Evolutionary conservation across 202 grass and related monocot genomes (phyloP).

Genomic region (Eragrostis tef): DNA sequence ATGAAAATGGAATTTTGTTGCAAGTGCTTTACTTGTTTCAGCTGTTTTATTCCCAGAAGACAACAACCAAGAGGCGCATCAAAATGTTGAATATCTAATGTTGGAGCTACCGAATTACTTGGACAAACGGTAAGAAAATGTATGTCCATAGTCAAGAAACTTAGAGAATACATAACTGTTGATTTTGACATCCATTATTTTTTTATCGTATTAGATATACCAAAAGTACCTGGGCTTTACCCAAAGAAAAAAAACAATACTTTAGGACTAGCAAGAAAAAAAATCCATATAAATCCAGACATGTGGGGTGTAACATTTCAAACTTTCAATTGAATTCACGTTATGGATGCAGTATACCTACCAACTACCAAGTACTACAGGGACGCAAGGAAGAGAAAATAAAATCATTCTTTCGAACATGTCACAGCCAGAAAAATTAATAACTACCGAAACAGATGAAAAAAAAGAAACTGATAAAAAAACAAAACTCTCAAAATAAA

Average conservation of each 20-base stretch:
- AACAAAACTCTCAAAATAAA: conserved; percentile 49
- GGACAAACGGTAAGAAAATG: too few species aligned
- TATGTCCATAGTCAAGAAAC: too few species aligned
- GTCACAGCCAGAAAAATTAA: conserved; percentile 49
- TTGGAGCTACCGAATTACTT: too few species aligned
- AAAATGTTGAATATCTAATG: too few species aligned
- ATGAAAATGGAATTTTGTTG: background rate
- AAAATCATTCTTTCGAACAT: conserved; percentile 5
- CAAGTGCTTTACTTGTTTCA: background rate
- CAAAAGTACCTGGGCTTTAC: too few species aligned
- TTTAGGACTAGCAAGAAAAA: too few species aligned
- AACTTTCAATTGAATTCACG: background rate
- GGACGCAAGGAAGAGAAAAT: background rate
- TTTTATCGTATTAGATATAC: too few species aligned
- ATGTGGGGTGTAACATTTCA: background rate
- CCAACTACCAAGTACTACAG: background rate
- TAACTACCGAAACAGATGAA: background rate
- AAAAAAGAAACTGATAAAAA: background rate
- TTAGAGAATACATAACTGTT: too few species aligned
- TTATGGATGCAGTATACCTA: background rate
- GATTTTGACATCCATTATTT: too few species aligned
- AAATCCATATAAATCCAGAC: too few species aligned
- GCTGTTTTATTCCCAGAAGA: background rate
- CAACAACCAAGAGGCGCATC: background rate
- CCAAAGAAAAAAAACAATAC: too few species aligned